Percentiles rank a stretch among this genome's conserved stretches.
Evolutionary conservation across 768 basidiomycete genomes (phyloP).

Genomic region (Vishniacozyma victoriae): DNA sequence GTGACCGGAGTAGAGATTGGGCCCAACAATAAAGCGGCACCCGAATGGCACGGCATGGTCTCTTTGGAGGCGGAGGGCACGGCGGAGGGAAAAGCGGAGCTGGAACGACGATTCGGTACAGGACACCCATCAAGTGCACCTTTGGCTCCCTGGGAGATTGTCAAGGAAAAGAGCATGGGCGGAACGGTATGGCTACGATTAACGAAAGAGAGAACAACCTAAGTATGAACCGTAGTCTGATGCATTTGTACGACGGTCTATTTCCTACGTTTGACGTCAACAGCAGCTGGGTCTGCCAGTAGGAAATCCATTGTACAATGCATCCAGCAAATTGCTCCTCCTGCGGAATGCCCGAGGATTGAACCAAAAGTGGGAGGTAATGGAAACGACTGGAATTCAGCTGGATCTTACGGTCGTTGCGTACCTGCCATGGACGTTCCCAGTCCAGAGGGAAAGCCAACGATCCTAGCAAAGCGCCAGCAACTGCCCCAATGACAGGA

Average conservation of each 20-base stretch:
- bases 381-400: conserved; percentile 29
- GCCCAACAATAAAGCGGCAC: conserved; percentile 9
- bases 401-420: conserved; percentile 24
- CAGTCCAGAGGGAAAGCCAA: conserved; percentile 88
- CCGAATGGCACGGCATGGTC: conserved; percentile 45
- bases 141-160: conserved; percentile 43
- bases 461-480: conserved; percentile 75
- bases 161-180: conserved; percentile 41
- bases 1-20: conserved; percentile 43
- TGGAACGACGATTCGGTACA: conserved; percentile 37
- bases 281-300: neutral
- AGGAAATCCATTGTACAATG: conserved; percentile 13
- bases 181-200: conserved; percentile 45
- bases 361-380: conserved; percentile 27
- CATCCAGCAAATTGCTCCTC: conserved; percentile 19
- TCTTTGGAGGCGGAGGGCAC: conserved; percentile 47
- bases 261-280: neutral
- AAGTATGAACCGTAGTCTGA: neutral
- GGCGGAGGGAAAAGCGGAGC: conserved; percentile 40
- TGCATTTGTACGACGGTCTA: neutral
- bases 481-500: conserved; percentile 63
- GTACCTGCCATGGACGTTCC: conserved; percentile 95
- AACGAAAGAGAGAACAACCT: conserved; percentile 9
- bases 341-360: conserved; percentile 32
- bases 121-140: too few relatives aligned